Conservation (phyloP, 225 moss, liverwort and hornwort genomes). For the Sphagnum contortum region DNA sequence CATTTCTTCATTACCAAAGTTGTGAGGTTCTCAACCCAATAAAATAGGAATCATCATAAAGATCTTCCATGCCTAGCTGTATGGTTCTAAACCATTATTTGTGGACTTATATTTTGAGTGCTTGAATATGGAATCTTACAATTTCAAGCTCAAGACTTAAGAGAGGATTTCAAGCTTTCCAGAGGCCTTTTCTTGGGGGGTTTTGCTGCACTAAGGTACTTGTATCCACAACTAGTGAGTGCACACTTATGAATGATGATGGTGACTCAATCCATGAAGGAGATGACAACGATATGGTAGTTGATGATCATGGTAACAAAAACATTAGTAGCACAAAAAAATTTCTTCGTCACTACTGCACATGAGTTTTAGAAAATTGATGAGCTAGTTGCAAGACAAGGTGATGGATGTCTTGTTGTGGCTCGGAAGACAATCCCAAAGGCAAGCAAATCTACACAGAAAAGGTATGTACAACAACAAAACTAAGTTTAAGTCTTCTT, state of each 20-base stretch:
- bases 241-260: slow-evolving; percentile 22
- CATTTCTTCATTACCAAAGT: too few relatives aligned
- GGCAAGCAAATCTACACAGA: slow-evolving; percentile 45
- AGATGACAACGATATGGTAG: background rate
- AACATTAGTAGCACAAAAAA: slow-evolving; percentile 6
- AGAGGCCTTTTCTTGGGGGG: too few relatives aligned
- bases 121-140: too few relatives aligned
- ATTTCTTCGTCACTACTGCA: slow-evolving; percentile 12
- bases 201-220: slow-evolving; percentile 15
- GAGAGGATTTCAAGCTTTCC: too few relatives aligned
- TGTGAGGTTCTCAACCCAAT: too few relatives aligned
- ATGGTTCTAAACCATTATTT: too few relatives aligned
- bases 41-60: too few relatives aligned
- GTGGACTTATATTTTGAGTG: too few relatives aligned
- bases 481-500: too few relatives aligned
- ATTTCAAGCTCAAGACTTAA: too few relatives aligned
- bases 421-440: slow-evolving; percentile 39
- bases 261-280: slow-evolving; percentile 17
- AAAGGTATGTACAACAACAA: slow-evolving; percentile 17
- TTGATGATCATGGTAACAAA: too few relatives aligned
- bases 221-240: slow-evolving; percentile 41
- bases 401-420: slow-evolving; percentile 22
- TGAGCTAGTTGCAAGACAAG: slow-evolving; percentile 19
- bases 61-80: too few relatives aligned
- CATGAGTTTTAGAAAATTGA: slow-evolving; percentile 13